A percentile compares a stretch with the other conserved stretches of the same genome.
phyloP scores from a whole-genome alignment of 2,329 filamentous ascomycete species.

The Pseudogymnoascus sp. region DNA sequence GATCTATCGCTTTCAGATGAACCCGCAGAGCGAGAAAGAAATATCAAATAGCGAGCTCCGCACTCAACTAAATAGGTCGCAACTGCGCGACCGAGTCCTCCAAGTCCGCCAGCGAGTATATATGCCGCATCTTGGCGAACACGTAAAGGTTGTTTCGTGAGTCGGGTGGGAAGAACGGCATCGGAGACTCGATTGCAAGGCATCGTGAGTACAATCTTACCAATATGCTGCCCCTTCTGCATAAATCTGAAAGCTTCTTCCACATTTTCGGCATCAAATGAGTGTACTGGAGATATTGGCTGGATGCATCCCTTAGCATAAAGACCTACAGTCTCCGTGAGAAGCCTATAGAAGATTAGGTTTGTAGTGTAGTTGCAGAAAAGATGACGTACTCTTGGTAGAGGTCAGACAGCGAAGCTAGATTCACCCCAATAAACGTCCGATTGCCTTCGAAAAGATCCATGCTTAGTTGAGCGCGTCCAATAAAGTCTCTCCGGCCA shows the following conservation, averaged over 20 bases:
- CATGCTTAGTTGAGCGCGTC: slow-evolving; percentile 20
- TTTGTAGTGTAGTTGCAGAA: neutral
- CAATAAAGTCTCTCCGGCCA: slow-evolving; percentile 24
- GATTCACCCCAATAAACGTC: slow-evolving; percentile 19
- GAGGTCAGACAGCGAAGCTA: slow-evolving; percentile 13
- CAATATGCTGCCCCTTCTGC: slow-evolving; percentile 34
- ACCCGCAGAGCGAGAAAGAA: slow-evolving; percentile 27
- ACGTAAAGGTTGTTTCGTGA: neutral
- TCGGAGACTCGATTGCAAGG: slow-evolving; percentile 7
- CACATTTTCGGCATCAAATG: slow-evolving; percentile 28
- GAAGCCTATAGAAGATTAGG: slow-evolving; percentile 3
- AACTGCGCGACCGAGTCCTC: slow-evolving; percentile 31
- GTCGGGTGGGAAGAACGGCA: neutral
- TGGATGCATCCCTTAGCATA: slow-evolving; percentile 12
- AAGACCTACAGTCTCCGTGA: slow-evolving; percentile 4
- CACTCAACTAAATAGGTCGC: slow-evolving; percentile 29
- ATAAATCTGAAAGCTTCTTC: slow-evolving; percentile 23
- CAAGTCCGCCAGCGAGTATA: slow-evolving; percentile 32
- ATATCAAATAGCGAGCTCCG: slow-evolving; percentile 30
- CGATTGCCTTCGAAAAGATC: slow-evolving; percentile 20
- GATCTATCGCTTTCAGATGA: slow-evolving; percentile 1
- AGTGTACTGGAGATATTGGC: slow-evolving; percentile 21
- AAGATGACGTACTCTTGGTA: slow-evolving; percentile 9
- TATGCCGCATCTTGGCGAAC: slow-evolving; percentile 21
- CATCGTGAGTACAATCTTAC: slow-evolving; percentile 32